Evolutionary conservation across 2,329 filamentous ascomycete species (phyloP), one percentile per base, ranked within the genome.

Genomic region (Arthrobotrys iridis): DNA sequence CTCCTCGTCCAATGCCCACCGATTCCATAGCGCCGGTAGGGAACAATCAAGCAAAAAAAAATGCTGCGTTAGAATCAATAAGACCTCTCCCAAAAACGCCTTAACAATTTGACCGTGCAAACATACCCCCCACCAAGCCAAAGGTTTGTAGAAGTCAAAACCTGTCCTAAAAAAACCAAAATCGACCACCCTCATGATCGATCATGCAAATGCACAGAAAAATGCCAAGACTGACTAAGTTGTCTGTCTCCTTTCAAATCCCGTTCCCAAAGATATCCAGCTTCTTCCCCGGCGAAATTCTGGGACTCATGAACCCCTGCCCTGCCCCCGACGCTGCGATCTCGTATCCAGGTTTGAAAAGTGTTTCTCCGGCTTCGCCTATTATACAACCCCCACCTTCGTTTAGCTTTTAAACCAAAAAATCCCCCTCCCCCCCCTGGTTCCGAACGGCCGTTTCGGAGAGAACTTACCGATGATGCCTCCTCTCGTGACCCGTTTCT

Each of bases 271-370:
- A 22, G 28, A 55, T n/a, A 26, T 55, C 28, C 1, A 22, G 15
- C 11, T 62, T 37, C 55, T 68, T 43, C 10, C 55, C 65, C 33
- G 65, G 65, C 10, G 65, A 41, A 28, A 68, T 68, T 15, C 48
- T 60, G 22, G 65, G 65, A 45, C 65, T 68, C 45, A 62, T 30
- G 5, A 58, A 59, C 20, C 64, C 55, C 15, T 52, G 65, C 55
- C 43, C 43, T 8, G 11, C 10, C 15, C 18, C 43, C 24, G 43
- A 28, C 8, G 46, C 28, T 41, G 20, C 13, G 43, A 73, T 64
- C 33, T 73, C 40, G 41, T 73, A 73, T 64, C 68, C 68, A 7
- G 68, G 68, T 33, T 65, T 73, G 41, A 73, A 73, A n/a, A 73
- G 41, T 10, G 48, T 37, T 26, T 50, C 59, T n/a, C 18, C 24